phyloP scores from a whole-genome alignment of 2,329 filamentous ascomycete genomes.

The Chaetothyriales sp. region DNA sequence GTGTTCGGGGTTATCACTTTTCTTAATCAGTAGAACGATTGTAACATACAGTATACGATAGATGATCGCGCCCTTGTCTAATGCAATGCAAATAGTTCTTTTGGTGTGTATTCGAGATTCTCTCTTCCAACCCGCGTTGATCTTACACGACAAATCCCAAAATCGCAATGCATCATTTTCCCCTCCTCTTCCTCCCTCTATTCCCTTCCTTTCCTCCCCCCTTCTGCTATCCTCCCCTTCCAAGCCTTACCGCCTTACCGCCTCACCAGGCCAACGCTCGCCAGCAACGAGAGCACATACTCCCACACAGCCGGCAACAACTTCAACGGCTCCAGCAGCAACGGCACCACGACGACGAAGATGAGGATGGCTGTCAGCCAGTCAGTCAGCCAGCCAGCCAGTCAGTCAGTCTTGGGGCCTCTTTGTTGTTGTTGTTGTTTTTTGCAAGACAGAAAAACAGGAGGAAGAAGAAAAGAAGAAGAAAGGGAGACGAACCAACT shows the following conservation, averaged over 20 bases:
- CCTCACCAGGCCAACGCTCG: conserved; percentile 12
- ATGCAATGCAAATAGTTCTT: too few species aligned
- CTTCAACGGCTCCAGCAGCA: conserved; percentile 35
- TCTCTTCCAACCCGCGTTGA: not conserved
- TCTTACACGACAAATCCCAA: not conserved
- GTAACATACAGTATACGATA: too few species aligned
- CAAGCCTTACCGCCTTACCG: conserved; percentile 2
- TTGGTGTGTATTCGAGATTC: too few species aligned
- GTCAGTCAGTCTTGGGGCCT: too few species aligned
- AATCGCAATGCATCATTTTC: not conserved
- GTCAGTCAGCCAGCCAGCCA: too few species aligned
- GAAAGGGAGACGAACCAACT: conserved; percentile 34
- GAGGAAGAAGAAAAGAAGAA: not conserved
- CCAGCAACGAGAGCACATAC: conserved; percentile 15
- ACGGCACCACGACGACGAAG: conserved; percentile 48
- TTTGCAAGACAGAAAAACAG: too few species aligned
- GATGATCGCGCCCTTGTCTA: too few species aligned
- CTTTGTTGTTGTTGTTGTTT: too few species aligned
- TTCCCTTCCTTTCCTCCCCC: too few species aligned
- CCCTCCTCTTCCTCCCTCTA: not conserved
- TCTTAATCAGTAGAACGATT: too few species aligned
- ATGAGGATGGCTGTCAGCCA: conserved; percentile 37
- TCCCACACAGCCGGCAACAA: conserved; percentile 31
- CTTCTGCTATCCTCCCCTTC: too few species aligned
- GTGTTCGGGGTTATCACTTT: too few species aligned